These are phyloP conservation scores for Kodamaea suecica DNA, from an alignment of 1,139 yeast genomes.

Conservation along the genomic window DNA sequence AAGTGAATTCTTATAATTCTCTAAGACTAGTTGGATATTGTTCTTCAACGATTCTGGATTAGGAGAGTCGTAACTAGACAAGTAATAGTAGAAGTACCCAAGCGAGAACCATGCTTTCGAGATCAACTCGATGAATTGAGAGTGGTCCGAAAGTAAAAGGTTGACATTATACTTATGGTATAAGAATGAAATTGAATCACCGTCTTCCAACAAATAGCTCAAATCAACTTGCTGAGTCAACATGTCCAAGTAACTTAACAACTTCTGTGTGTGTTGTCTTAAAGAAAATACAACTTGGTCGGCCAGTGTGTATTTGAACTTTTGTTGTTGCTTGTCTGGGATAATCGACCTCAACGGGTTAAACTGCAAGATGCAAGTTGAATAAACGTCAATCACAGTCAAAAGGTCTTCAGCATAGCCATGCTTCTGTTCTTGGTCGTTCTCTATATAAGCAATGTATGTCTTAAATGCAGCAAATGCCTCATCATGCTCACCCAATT, in stretches of 20 bases:
- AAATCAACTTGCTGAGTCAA: constrained; percentile 27
- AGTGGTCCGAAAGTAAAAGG: constrained; percentile 28
- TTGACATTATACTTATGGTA: constrained; percentile 38
- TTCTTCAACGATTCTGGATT: constrained; percentile 19
- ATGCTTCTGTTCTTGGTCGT: constrained; percentile 32
- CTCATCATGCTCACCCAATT: constrained; percentile 40
- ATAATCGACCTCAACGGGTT: constrained; percentile 35
- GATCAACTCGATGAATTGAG: constrained; percentile 29
- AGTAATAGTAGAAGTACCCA: constrained; percentile 33
- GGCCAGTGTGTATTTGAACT: constrained; percentile 28
- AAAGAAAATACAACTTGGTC: constrained; percentile 24
- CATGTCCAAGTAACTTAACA: constrained; percentile 24
- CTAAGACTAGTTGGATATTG: constrained; percentile 19
- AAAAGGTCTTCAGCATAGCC: constrained; percentile 36
- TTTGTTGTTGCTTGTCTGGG: constrained; percentile 15
- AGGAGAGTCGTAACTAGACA: constrained; percentile 30
- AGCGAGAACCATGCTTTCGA: constrained; percentile 41
- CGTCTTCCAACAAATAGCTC: constrained; percentile 22
- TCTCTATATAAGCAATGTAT: constrained; percentile 32
- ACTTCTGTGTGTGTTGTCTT: constrained; percentile 17
- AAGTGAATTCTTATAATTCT: constrained; percentile 35
- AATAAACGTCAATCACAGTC: constrained; percentile 35
- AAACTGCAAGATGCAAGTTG: constrained; percentile 34
- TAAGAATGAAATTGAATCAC: constrained; percentile 32
- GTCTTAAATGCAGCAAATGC: constrained; percentile 45